Evolutionary conservation across 2,329 filamentous ascomycete species (phyloP).

Genomic region (Fusarium buharicum): DNA sequence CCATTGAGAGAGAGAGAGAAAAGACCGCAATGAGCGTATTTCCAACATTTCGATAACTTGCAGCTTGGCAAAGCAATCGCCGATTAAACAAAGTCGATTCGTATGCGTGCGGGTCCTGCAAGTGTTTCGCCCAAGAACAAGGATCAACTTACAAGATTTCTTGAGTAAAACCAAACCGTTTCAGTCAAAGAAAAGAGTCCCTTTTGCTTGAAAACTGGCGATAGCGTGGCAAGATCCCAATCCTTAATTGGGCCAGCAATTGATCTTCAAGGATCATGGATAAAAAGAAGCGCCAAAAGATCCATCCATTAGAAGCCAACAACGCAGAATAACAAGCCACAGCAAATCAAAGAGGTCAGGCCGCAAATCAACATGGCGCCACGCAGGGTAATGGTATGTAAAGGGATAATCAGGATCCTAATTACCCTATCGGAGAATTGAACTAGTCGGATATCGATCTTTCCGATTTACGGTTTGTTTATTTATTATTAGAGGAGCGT

Average conservation of each 20-base stretch:
- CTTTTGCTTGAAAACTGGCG: not conserved
- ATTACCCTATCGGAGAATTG: slow-evolving; percentile 40
- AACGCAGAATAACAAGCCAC: slow-evolving; percentile 13
- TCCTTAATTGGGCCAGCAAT: slow-evolving; percentile 21
- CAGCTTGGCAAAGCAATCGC: slow-evolving; percentile 32
- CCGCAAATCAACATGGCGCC: slow-evolving; percentile 38
- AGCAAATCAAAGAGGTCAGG: not conserved
- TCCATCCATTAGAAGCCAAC: slow-evolving; percentile 16
- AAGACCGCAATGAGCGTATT: slow-evolving; percentile 26
- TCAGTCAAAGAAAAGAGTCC: no score
- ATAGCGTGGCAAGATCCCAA: slow-evolving; percentile 14
- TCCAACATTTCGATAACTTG: slow-evolving; percentile 23
- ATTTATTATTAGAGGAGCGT: slow-evolving; percentile 18
- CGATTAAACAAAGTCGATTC: slow-evolving; percentile 23
- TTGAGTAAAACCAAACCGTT: slow-evolving; percentile 6
- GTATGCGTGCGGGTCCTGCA: slow-evolving; percentile 20
- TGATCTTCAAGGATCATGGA: slow-evolving; percentile 29
- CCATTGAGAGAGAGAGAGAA: no score
- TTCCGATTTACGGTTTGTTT: slow-evolving; percentile 37
- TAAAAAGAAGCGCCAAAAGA: slow-evolving; percentile 14
- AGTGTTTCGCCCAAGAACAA: slow-evolving; percentile 13
- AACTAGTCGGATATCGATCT: slow-evolving; percentile 33
- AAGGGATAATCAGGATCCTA: slow-evolving; percentile 6
- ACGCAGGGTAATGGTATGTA: slow-evolving; percentile 12
- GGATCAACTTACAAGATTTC: slow-evolving; percentile 2